Evolutionary conservation across 2,329 filamentous ascomycete species (phyloP).

Genomic region (Aspergillus unguis): DNA sequence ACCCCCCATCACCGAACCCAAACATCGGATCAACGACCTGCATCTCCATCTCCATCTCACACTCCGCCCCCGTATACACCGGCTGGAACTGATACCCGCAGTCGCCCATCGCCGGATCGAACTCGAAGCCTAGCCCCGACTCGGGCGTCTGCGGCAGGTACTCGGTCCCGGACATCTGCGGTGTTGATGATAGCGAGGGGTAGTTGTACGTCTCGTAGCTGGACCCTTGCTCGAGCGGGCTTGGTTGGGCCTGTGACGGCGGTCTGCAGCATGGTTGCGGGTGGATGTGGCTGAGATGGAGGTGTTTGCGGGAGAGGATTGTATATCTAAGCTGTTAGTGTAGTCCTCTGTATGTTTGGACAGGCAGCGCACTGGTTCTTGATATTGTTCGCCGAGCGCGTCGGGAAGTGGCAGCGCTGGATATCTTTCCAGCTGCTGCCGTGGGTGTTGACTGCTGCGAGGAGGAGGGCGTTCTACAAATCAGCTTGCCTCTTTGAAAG

Average conservation of each 20-base stretch:
- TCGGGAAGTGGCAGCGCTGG: slow-evolving; percentile 10
- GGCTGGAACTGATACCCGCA: not conserved
- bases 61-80: not conserved
- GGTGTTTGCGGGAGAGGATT: slow-evolving; percentile 4
- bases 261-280: slow-evolving; percentile 3
- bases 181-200: slow-evolving; percentile 1
- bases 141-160: slow-evolving; percentile 4
- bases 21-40: too few species aligned
- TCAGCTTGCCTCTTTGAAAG: not conserved
- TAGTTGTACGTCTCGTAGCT: slow-evolving; percentile 1
- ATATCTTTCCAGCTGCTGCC: slow-evolving; percentile 15
- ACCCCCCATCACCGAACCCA: slow-evolving; percentile 27
- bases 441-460: slow-evolving; percentile 5
- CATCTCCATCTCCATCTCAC: too few species aligned
- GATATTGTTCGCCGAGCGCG: slow-evolving; percentile 12
- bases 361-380: slow-evolving; percentile 9
- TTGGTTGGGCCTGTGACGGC: not conserved
- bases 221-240: not conserved
- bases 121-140: not conserved
- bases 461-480: slow-evolving; percentile 4
- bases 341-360: too few species aligned
- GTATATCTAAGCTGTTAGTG: slow-evolving; percentile 6
- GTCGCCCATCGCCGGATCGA: not conserved
- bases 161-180: slow-evolving; percentile 1
- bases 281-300: not conserved